These are phyloP conservation scores for Aspergillus ustus DNA, from an alignment of 2,329 filamentous ascomycete species.

Conservation along the genomic window DNA sequence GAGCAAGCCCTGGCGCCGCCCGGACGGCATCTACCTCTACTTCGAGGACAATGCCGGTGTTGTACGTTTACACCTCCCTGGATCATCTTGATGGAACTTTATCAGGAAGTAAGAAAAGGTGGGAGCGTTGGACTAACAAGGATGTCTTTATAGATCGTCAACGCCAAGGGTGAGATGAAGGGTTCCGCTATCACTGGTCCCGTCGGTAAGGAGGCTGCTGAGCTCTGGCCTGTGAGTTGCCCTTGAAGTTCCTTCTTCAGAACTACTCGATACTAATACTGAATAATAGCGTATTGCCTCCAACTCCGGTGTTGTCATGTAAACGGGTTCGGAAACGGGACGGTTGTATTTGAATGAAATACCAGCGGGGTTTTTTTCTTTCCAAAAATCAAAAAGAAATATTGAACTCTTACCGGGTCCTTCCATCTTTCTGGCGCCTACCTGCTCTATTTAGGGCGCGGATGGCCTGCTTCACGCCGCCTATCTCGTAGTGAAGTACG, in stretches of 20 bases:
- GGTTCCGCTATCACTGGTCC: conserved; percentile 98
- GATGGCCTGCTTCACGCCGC: too few species aligned
- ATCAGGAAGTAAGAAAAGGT: background rate
- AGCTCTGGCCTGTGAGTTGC: conserved; percentile 91
- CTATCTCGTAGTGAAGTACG: too few species aligned
- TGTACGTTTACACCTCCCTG: conserved; percentile 61
- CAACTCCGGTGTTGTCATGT: conserved; percentile 99
- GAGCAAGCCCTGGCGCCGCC: conserved; percentile 99
- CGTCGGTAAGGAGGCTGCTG: conserved; percentile 99
- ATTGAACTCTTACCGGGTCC: conserved; percentile 1
- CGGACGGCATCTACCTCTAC: conserved; percentile 98
- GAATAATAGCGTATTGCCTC: conserved; percentile 85
- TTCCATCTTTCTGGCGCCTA: background rate
- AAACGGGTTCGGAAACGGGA: conserved; percentile 54
- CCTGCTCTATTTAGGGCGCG: background rate
- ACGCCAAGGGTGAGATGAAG: conserved; percentile 99
- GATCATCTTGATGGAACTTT: background rate
- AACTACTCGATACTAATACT: conserved; percentile 35
- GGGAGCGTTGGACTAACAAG: background rate
- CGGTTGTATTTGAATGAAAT: conserved; percentile 21
- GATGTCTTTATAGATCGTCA: conserved; percentile 75
- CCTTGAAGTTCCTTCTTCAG: background rate
- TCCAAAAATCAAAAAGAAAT: conserved; percentile 17
- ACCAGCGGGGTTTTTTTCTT: conserved; percentile 16
- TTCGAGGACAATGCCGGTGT: conserved; percentile 99